Conservation (phyloP, 2,329 filamentous ascomycete genomes). For the Colletotrichum aenigma region DNA sequence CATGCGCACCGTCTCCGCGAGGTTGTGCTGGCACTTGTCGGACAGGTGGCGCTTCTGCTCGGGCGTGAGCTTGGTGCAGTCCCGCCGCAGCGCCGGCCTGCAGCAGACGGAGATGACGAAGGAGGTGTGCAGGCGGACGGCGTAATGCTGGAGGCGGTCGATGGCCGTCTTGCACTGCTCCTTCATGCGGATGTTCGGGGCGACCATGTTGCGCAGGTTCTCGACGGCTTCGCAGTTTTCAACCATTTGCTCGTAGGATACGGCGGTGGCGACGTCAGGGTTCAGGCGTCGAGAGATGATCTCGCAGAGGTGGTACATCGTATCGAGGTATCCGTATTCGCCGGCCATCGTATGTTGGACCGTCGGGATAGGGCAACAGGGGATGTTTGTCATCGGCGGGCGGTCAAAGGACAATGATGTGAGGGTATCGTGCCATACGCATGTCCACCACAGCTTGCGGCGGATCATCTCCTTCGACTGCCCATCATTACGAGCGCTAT, state of each 20-base stretch:
- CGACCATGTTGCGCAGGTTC: slow-evolving; percentile 51
- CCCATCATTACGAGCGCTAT: slow-evolving; percentile 45
- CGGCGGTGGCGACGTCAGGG: slow-evolving; percentile 54
- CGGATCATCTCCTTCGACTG: slow-evolving; percentile 59
- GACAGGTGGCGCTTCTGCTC: slow-evolving; percentile 60
- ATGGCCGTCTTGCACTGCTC: slow-evolving; percentile 68
- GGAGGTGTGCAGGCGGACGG: slow-evolving; percentile 67
- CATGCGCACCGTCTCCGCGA: slow-evolving; percentile 71
- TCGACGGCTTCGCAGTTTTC: slow-evolving; percentile 62
- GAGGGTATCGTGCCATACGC: slow-evolving; percentile 70
- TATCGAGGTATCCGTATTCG: slow-evolving; percentile 64
- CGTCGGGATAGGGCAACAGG: slow-evolving; percentile 58
- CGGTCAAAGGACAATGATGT: slow-evolving; percentile 70
- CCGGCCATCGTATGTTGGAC: slow-evolving; percentile 44
- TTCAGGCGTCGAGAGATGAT: slow-evolving; percentile 63
- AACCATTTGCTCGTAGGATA: slow-evolving; percentile 59
- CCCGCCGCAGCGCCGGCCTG: slow-evolving; percentile 63
- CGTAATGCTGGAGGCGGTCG: slow-evolving; percentile 67
- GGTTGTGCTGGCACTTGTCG: slow-evolving; percentile 64
- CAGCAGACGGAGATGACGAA: slow-evolving; percentile 71
- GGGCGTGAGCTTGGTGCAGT: slow-evolving; percentile 52
- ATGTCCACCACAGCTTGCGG: slow-evolving; percentile 67
- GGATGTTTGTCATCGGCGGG: slow-evolving; percentile 67
- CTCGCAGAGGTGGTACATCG: slow-evolving; percentile 68
- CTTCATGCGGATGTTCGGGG: slow-evolving; percentile 60